These are phyloP conservation scores for Sapria himalayana DNA, from an alignment of 345 rosid species.

Conservation along the genomic window DNA sequence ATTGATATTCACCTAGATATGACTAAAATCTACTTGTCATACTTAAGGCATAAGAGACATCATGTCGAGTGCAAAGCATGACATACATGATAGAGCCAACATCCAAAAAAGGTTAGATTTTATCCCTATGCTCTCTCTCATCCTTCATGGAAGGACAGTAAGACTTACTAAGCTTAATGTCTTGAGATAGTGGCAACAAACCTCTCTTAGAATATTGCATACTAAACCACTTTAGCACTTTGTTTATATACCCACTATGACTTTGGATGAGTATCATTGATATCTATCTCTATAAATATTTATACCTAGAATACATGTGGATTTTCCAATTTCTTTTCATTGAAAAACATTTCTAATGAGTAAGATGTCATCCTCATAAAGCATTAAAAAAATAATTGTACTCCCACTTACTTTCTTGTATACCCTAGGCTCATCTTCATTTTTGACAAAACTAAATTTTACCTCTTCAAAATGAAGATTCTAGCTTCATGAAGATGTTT, in stretches of 20 bases:
- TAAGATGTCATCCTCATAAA: no score
- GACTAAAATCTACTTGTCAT: background rate
- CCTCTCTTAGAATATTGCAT: no score
- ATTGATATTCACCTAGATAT: background rate
- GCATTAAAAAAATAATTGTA: background rate
- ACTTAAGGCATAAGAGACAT: no score
- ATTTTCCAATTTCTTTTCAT: no score
- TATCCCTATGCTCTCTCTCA: background rate
- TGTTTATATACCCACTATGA: background rate
- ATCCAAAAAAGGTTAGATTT: background rate
- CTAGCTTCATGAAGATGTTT: no score
- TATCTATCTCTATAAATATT: background rate
- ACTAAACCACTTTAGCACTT: no score
- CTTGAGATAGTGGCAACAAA: no score
- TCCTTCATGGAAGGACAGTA: background rate
- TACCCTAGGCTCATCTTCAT: background rate
- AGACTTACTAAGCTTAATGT: no score
- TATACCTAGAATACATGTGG: background rate
- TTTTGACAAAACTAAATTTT: background rate
- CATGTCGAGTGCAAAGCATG: background rate
- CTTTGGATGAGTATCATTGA: background rate
- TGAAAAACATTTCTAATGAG: no score
- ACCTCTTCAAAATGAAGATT: no score
- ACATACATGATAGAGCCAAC: background rate
- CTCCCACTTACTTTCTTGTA: background rate